Evolutionary conservation across 345 rosid species (phyloP).

Genomic region (Eucalyptus victrix): DNA sequence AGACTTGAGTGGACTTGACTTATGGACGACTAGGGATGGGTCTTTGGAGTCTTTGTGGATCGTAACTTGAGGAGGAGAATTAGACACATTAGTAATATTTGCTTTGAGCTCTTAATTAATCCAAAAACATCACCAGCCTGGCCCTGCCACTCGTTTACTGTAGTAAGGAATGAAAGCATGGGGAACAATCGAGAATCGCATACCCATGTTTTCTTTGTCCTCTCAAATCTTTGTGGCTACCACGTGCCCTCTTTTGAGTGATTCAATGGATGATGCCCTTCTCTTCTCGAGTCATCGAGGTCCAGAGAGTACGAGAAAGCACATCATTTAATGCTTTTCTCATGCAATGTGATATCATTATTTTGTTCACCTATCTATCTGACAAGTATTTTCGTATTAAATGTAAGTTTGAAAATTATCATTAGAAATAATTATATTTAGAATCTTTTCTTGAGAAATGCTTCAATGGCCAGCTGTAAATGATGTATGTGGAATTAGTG

Average conservation of each 20-base stretch:
- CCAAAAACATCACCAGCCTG: not conserved
- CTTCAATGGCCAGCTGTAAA: not conserved
- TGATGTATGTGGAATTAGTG: not conserved
- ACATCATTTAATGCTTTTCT: not conserved
- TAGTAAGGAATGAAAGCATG: not conserved
- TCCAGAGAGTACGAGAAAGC: not conserved
- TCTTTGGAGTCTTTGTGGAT: not conserved
- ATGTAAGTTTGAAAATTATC: not conserved
- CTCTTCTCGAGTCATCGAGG: not conserved
- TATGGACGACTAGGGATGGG: not conserved
- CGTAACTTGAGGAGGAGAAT: not conserved
- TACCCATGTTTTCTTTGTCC: not conserved
- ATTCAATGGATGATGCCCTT: not conserved
- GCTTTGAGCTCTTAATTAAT: not conserved
- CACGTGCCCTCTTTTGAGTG: not conserved
- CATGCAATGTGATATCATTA: not conserved
- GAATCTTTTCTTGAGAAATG: not conserved
- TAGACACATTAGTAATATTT: not conserved
- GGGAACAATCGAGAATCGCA: not conserved
- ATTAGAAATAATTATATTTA: not conserved
- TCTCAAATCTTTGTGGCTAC: not conserved
- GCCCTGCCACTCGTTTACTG: not conserved
- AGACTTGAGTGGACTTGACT: not conserved
- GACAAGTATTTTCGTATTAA: not conserved
- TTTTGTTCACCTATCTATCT: not conserved